Base-by-base conservation (phyloP, 345 rosid species). In the Eucalyptus microcorys region DNA sequence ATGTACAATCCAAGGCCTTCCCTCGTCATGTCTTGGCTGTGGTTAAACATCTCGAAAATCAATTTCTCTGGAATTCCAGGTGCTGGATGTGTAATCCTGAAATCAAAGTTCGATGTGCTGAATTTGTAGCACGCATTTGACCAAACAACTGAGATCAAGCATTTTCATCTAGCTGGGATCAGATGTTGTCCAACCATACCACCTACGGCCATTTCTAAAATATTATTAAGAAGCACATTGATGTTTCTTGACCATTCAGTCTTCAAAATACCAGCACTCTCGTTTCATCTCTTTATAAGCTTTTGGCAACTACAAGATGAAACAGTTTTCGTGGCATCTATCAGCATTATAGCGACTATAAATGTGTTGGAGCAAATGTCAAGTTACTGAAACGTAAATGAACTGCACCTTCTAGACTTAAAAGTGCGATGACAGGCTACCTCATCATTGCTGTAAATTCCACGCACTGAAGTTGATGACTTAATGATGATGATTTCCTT, bases 1-100 rank as follows among this genome's bases (percentile, higher is more conserved):
- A 96, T 93, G 91, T 95, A 93, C 68, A 97, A 89, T 89, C 97
- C 96, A 50, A 95, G 96, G 89, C 98, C 99, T 94, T 96, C 99
- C 91, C 97, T 95, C 9, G 99, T 94, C 88, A 89, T 91, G 57
- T 91, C 93, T 40, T 91, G 93, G 61, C 91, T 83, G 27, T 93
- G 95, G 87, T 93, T 93, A 89, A 96, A 97, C 99, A 96, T 96
- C 91, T 95, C 94, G 59, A 89, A 93, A 68, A 95, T 93, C 71
- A 97, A 86, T 89, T 92, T 94, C 87, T 95, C 96, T 2, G 97
- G 99, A 85, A 97, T 89, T 47, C 99, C 98, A 1, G 97, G 98
- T 53, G 97, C 97, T 17, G 98, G 97, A 88, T 95, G 99, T n/a
- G 93, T 91, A 85, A 97, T 91, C 92, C 95, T 95, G 87, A 66